Percentiles rank a stretch among this genome's conserved stretches.
Evolutionary conservation across 139 green algal genomes (phyloP).

Genomic region (Klebsormidium nitens): DNA sequence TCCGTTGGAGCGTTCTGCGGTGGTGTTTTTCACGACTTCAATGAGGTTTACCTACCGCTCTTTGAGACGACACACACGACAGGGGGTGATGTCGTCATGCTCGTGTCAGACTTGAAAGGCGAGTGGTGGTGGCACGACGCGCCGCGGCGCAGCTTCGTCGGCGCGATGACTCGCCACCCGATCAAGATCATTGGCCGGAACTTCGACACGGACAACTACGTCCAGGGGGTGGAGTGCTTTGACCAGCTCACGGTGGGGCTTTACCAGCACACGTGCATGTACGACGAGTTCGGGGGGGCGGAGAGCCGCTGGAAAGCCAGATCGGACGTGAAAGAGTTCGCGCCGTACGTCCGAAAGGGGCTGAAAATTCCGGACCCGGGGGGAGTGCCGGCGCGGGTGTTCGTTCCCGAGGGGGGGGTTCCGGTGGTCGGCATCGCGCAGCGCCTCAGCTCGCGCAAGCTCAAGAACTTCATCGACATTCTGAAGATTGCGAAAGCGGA

Average conservation of each 20-base stretch:
- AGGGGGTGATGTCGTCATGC: neutral
- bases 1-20: neutral
- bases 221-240: neutral
- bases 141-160: neutral
- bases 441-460: neutral
- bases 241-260: neutral
- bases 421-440: neutral
- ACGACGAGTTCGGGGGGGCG: too few species aligned
- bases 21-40: conserved; percentile 14
- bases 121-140: conserved; percentile 1
- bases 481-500: neutral
- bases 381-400: too few species aligned
- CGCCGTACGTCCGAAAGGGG: too few species aligned
- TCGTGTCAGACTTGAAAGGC: neutral
- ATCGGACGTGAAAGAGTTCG: too few species aligned
- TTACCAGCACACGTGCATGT: too few species aligned
- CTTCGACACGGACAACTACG: neutral
- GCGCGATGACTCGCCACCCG: conserved; percentile 8
- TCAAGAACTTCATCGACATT: neutral
- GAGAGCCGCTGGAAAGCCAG: too few species aligned
- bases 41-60: conserved; percentile 5
- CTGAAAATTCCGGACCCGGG: too few species aligned
- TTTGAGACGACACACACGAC: neutral
- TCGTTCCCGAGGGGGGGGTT: too few species aligned
- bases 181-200: neutral